Evolutionary conservation across 2,329 filamentous ascomycete species (phyloP).

Genomic region (Zasmidium angulare): DNA sequence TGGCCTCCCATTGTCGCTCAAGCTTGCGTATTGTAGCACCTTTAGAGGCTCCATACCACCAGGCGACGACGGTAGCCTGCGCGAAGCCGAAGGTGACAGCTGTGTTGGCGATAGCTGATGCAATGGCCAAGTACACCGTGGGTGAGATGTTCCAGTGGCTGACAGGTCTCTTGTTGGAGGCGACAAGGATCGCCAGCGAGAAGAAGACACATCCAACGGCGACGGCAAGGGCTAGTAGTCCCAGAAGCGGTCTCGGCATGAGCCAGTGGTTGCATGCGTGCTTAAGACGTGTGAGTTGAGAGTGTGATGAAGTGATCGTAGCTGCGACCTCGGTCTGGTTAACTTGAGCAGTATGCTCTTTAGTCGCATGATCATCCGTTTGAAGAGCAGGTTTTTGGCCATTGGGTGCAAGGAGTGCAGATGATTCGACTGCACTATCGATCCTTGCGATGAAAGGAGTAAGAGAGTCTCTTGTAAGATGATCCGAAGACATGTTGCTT

Average conservation of each 20-base stretch:
- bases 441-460: background rate
- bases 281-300: background rate
- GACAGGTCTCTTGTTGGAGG: slow-evolving; percentile 11
- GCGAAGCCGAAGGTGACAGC: slow-evolving; percentile 9
- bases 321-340: background rate
- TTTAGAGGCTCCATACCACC: slow-evolving; percentile 14
- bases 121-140: slow-evolving; percentile 19
- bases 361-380: background rate
- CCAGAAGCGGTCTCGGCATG: slow-evolving; percentile 6
- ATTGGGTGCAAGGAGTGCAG: background rate
- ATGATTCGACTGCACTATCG: background rate
- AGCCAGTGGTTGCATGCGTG: background rate
- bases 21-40: slow-evolving; percentile 11
- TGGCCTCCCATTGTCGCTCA: slow-evolving; percentile 14
- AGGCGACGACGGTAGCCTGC: slow-evolving; percentile 10
- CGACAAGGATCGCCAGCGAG: slow-evolving; percentile 16
- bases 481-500: background rate
- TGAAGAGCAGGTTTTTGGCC: background rate
- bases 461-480: background rate
- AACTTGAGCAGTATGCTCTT: background rate
- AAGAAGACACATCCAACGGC: slow-evolving; percentile 13
- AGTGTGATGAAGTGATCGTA: background rate
- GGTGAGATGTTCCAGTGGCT: slow-evolving; percentile 14
- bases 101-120: slow-evolving; percentile 10
- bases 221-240: slow-evolving; percentile 8